Evolutionary conservation across 75 land plant genomes (phyloP), one percentile per base, ranked within the genome.

Genomic region (Pinus taeda): DNA sequence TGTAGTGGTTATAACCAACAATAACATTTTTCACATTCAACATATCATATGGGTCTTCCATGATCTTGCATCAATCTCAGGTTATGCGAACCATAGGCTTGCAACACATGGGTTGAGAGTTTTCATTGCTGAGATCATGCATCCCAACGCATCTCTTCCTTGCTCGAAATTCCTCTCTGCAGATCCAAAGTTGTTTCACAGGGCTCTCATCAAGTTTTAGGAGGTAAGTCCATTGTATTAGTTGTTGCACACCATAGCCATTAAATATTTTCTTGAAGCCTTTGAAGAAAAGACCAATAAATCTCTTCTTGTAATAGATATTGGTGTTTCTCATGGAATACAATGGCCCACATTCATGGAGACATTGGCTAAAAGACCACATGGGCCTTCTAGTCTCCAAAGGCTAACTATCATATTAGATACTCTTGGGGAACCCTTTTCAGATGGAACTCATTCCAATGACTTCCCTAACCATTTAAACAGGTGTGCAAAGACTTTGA

Each of bases 331-430:
- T 61, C 90, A 93, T 67, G 95, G 95, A n/a, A 86, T 86, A 4
- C 93, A 93, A 60, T 93, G 95, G 95, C 95, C 95, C 3, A 88
- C 87, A 12, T 86, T 93, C 12, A 88, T 93, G 20, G 95, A 90
- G 56, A 85, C 89, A n/a, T 80, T 93, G 39, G 82, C 85, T 36
- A 81, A 71, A 36, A 84, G 89, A 4, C 63, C 87, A 11, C 76
- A 81, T 20, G 90, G 93, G 4, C 85, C 93, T 42, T 93, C 95
- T 0, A 73, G 85, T 8, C 76, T 90, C n/a, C 85, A 90, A 15
- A 85, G 83, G 60, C 82, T 93, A 42, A 93, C 95, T 49, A 77
- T 88, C 60, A 69, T 86, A 15, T 57, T 80, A 22, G 79, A 83
- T 60, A 26, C 71, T 17, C 37, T 45, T 21, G 81, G 77, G 12